Evolutionary conservation across 2,329 filamentous ascomycete species (phyloP), one percentile per base, ranked within the genome.

Genomic region (Colletotrichum sp.): DNA sequence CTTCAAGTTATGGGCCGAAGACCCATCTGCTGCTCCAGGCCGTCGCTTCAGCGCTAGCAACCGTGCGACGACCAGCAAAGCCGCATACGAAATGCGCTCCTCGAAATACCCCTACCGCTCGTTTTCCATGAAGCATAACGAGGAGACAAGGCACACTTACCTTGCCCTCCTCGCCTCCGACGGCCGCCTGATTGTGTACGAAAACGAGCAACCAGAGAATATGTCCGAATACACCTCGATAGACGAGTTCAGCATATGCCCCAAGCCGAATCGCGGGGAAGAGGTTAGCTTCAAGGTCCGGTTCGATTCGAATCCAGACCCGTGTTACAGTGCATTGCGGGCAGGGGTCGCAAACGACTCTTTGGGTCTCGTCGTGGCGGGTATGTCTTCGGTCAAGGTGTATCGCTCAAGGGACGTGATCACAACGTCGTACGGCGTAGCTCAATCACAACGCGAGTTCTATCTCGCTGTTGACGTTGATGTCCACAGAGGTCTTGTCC

Each of bases 1-100:
- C 82, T 95, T 97, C 86, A 95, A 95, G 81, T 89, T 98, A 76
- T 98, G 96, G 96, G 93, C 94, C 74, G 96, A 98, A 85, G 95
- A 98, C 83, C 92, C 94, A 18, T 93, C 93, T 2, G 93, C 97
- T 63, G 89, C 94, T 2, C 92, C 93, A 1, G 95, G 95, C 36
- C 91, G 94, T 36, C 93, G 96, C 66, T 98, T 98, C 87, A 94
- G 93, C 81, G 88, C 84, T 86, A 94, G 87, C 18, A 81, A 83
- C 54, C 84, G 84, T 38, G 84, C 75, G 66, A 77, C 76, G 29
- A 76, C 69, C 64, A 67, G 87, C 59, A 88, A 86, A 57, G 86
- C 88, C 4, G 87, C 89, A 13, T 90, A 89, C 64, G 90, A 91
- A 77, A 88, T 87, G 38, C 85, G 89, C 66, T 90, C 86, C 85